Conservation (phyloP, 257 asterid species). For the Fraxinus anomala region DNA sequence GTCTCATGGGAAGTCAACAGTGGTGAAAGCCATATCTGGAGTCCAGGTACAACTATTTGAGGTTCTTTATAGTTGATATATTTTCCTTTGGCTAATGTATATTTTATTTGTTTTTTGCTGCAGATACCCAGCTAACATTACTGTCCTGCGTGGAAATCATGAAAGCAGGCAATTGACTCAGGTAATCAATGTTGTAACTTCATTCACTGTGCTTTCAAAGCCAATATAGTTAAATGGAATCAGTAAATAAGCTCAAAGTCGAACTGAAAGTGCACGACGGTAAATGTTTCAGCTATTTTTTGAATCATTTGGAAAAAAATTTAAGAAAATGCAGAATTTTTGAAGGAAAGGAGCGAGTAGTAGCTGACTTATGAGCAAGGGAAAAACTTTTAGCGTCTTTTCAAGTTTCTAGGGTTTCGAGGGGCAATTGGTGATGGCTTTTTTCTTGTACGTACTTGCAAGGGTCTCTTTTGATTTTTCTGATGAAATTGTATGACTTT, state of each 20-base stretch:
- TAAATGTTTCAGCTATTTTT: not conserved
- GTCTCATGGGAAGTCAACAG: conserved; percentile 98
- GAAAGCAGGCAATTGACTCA: conserved; percentile 97
- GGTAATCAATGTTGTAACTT: conserved; percentile 42
- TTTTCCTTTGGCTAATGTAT: conserved; percentile 23
- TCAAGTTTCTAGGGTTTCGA: not conserved
- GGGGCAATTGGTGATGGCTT: too few relatives aligned
- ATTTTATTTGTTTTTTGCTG: conserved; percentile 27
- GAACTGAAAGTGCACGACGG: conserved; percentile 5
- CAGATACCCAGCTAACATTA: conserved; percentile 93
- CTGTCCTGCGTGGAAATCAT: conserved; percentile 96
- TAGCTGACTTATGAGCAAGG: not conserved
- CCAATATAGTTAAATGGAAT: not conserved
- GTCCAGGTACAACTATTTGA: conserved; percentile 63
- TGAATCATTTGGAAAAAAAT: conserved; percentile 13
- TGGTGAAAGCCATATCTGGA: conserved; percentile 94
- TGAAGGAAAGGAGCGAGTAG: not conserved
- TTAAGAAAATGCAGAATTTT: not conserved
- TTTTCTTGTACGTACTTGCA: too few relatives aligned
- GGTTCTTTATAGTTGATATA: conserved; percentile 18
- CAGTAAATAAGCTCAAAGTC: conserved; percentile 2
- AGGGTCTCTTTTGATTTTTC: too few relatives aligned
- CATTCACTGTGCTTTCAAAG: not conserved
- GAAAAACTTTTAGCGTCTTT: not conserved
- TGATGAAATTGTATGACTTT: too few relatives aligned